Base-by-base conservation (phyloP, 306 rosid genomes). In the Quercus robur region DNA sequence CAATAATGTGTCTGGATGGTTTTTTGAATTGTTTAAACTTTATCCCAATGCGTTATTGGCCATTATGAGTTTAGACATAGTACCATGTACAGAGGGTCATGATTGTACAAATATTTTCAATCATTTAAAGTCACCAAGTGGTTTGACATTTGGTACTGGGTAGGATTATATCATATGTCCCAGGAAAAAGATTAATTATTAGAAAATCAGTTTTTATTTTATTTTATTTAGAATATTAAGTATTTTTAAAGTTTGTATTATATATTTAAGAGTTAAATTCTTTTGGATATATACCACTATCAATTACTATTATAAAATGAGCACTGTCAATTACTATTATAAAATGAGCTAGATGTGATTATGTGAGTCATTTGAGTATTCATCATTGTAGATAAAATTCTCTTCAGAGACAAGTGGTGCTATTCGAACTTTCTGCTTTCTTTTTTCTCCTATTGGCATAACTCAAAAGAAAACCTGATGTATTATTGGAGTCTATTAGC, bases 181-280 rank as follows among this genome's bases (percentile, higher is more conserved):
- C 5, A 21, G 26, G 33, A 28, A 59, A 25, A 61, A 14, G 7
- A 4, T 23, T 61, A 25, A 11, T 61, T 12, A 57, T 57, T 57
- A 9, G 63, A 57, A 3, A n/a, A 57, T 41, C 3, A 8, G 11
- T 33, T 33, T 33, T 6, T 35, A 1, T 35, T 35, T 1, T 35
- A 31, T 30, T 33, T 33, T 5, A 4, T 26, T 26, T 26, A 31
- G 7, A 33, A 33, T 33, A 33, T 0, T 6, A 6, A 35, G 0
- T 35, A 35, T 35, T 35, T 35, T 35, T 6, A 35, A 35, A 35
- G 2, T 0, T 6, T 35, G 0, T 35, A 35, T 0, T 0, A 0
- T 35, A 0, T 35, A 35, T 35, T 6, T 5, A 35, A 35, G 8
- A 35, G 41, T 35, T 35, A 35, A 35, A 35, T 1, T 0, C 0